A percentile compares a stretch with the other conserved stretches of the same genome.
phyloP scores from a whole-genome alignment of 108 stramenopile species.

The Cyclostephanos invisitatus region DNA sequence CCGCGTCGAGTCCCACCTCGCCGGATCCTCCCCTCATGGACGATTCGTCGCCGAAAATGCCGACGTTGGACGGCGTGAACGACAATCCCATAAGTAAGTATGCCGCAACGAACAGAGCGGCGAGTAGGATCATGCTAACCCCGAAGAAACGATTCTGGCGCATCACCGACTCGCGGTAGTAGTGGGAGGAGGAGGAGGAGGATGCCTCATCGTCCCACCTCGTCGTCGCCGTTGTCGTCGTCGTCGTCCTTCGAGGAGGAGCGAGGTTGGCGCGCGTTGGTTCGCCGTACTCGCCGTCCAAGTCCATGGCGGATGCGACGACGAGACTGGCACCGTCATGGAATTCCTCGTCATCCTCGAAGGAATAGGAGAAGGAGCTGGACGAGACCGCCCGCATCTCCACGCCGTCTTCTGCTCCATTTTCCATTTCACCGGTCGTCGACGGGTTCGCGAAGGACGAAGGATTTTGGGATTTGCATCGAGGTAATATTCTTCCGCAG shows the following conservation, averaged over 20 bases:
- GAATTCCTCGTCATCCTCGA: slow-evolving; percentile 8
- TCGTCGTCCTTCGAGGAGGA: slow-evolving; percentile 4
- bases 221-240: too few species aligned
- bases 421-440: slow-evolving; percentile 14
- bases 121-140: slow-evolving; percentile 17
- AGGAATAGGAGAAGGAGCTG: slow-evolving; percentile 5
- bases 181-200: neutral
- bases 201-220: neutral
- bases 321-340: neutral
- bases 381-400: slow-evolving; percentile 1
- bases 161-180: slow-evolving; percentile 24
- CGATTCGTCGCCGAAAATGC: slow-evolving; percentile 43
- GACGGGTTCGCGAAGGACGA: too few species aligned
- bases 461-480: too few species aligned
- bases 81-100: slow-evolving; percentile 44
- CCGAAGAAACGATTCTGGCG: slow-evolving; percentile 57
- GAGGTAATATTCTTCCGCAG: too few species aligned
- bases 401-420: slow-evolving; percentile 3
- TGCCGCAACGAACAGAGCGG: slow-evolving; percentile 33
- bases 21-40: slow-evolving; percentile 43
- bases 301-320: neutral
- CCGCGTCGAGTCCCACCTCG: slow-evolving; percentile 47
- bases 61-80: slow-evolving; percentile 36
- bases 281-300: slow-evolving; percentile 24
- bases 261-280: slow-evolving; percentile 6